Base-by-base conservation (phyloP, 192 early-diverging fungal genomes). In the Umbelopsis isabellina region DNA sequence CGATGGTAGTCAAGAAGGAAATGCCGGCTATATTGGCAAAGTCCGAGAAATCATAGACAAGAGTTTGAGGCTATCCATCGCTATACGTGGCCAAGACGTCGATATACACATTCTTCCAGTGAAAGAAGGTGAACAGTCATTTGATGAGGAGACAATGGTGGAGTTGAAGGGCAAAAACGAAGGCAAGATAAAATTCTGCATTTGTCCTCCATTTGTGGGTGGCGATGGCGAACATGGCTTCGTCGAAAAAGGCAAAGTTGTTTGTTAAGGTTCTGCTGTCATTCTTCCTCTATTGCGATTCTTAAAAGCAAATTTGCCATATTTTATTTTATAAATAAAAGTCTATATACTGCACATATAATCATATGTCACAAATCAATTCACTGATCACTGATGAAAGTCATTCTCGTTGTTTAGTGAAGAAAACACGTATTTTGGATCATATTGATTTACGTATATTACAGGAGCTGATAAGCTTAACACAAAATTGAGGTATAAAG, bases 181-280 rank as follows among this genome's bases (percentile, higher is more conserved):
- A 9, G 74, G 74, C 10, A 61, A 68, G 13, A 72, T 80, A 25
- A 55, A 64, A 27, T 73, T 80, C 44, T 76, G 61, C 35, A 73
- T 80, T 15, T 80, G 79, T 18, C 79, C 79, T 2, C 55, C 74
- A 15, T 80, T 80, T 67, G 49, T 71, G n/a, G 79, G 79, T 49
- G 79, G 79, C 20, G 79, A 80, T 68, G 74, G 71, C 37, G 79
- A 80, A 37, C 79, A 80, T 50, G 79, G 79, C 6, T 80, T 80
- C 52, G n/a, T 80, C 13, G 79, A 80, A 44, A 80, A 80, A 37
- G 79, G 79, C 15, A 80, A 76, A 49, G 79, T 80, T 11, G 71
- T 80, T 35, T 61, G 55, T n/a, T 61, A 61, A 25, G 25, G 37
- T 41, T 41, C 0, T 41, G 37, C 10, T 6, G 37, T 41, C 37